Conservation (phyloP, 2,329 filamentous ascomycete genomes). For the Ophiostoma angusticollis region DNA sequence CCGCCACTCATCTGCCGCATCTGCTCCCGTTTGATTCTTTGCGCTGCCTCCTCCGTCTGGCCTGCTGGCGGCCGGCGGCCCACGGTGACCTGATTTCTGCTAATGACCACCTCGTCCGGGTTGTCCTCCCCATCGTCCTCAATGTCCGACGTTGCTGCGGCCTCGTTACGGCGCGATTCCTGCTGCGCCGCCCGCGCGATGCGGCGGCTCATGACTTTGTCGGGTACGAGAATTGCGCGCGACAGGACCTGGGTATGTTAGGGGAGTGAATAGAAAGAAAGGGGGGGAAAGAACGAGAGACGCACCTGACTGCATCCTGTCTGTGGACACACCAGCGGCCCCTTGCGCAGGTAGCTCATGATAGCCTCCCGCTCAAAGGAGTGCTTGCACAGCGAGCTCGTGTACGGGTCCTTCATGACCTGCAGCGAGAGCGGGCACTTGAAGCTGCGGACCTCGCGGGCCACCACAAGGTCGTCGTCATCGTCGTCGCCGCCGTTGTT, state of each 20-base stretch:
- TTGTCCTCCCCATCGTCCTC: slow-evolving; percentile 21
- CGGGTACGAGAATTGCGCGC: slow-evolving; percentile 40
- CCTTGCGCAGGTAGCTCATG: slow-evolving; percentile 32
- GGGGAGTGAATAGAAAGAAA: neutral
- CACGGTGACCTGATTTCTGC: neutral
- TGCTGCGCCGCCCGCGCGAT: slow-evolving; percentile 41
- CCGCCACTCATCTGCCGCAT: too few species aligned
- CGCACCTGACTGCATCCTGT: slow-evolving; percentile 48
- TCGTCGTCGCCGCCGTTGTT: slow-evolving; percentile 45
- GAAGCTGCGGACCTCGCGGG: slow-evolving; percentile 48
- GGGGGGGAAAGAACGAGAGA: neutral
- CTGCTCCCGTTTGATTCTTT: slow-evolving; percentile 18
- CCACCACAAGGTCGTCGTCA: slow-evolving; percentile 58
- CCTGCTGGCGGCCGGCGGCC: slow-evolving; percentile 4
- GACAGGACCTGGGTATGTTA: slow-evolving; percentile 22
- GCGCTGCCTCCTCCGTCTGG: slow-evolving; percentile 14
- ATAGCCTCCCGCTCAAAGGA: slow-evolving; percentile 58
- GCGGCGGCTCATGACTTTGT: slow-evolving; percentile 42
- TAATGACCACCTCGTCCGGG: slow-evolving; percentile 1
- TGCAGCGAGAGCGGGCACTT: slow-evolving; percentile 58
- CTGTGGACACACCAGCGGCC: slow-evolving; percentile 45
- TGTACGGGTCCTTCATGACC: slow-evolving; percentile 53
- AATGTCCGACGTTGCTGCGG: slow-evolving; percentile 23
- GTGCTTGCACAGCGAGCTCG: slow-evolving; percentile 55
- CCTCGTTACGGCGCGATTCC: slow-evolving; percentile 29